These are phyloP conservation scores for Xylaria flabelliformis DNA, from an alignment of 495 filamentous ascomycete species.

Conservation along the genomic window DNA sequence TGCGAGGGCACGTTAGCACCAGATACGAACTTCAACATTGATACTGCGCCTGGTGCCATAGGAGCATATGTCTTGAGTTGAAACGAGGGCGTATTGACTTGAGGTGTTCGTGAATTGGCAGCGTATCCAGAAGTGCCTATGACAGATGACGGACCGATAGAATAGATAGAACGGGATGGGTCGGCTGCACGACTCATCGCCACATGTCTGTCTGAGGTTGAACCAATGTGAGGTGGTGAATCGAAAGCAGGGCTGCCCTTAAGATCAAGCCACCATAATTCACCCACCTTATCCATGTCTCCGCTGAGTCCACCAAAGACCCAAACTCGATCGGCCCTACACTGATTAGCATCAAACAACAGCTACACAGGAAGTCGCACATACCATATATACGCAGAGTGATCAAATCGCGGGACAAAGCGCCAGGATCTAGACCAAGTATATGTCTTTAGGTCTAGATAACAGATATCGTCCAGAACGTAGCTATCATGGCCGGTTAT, in stretches of 20 bases:
- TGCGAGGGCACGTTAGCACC: constrained; percentile 87
- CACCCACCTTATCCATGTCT: constrained; percentile 93
- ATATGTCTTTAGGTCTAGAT: constrained; percentile 94
- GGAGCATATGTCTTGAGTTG: constrained; percentile 74
- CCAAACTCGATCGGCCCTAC: constrained; percentile 79
- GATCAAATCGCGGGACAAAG: constrained; percentile 92
- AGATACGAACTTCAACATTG: constrained; percentile 85
- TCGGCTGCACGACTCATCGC: constrained; percentile 41
- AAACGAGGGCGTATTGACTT: constrained; percentile 74
- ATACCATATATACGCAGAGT: constrained; percentile 86
- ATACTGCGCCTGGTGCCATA: constrained; percentile 79
- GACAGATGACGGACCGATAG: constrained; percentile 46
- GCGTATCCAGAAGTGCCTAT: constrained; percentile 77
- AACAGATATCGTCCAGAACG: constrained; percentile 93
- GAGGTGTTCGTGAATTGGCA: constrained; percentile 87
- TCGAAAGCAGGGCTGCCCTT: constrained; percentile 87
- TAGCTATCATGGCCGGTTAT: constrained; percentile 86
- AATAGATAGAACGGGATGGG: constrained; percentile 52
- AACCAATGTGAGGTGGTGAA: constrained; percentile 71
- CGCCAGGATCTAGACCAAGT: constrained; percentile 97
- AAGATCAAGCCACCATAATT: constrained; percentile 96
- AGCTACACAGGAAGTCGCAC: background rate
- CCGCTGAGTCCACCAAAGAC: constrained; percentile 94
- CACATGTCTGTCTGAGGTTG: constrained; percentile 58
- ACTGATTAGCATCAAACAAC: constrained; percentile 22